A percentile compares a stretch with the other conserved stretches of the same genome.
phyloP scores from a whole-genome alignment of 139 green algal genomes.

The Closterium sp. region DNA sequence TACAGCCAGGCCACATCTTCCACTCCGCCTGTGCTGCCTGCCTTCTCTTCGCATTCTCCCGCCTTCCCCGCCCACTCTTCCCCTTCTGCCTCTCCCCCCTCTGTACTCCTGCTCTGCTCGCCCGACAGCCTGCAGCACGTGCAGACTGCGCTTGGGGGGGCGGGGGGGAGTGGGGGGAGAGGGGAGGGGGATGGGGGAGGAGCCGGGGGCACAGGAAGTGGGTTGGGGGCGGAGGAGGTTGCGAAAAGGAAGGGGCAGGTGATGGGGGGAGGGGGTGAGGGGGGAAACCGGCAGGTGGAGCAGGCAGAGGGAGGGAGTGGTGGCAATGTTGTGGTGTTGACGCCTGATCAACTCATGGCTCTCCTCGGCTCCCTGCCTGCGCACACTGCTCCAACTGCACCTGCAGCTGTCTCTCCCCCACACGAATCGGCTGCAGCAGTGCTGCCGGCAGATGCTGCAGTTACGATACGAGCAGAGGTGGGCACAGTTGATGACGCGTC shows the following conservation, averaged over 20 bases:
- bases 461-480: too few species aligned
- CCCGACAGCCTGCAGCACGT: neutral
- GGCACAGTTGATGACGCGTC: neutral
- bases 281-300: neutral
- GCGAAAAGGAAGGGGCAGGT: neutral
- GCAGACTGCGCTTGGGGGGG: neutral
- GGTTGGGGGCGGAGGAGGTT: neutral
- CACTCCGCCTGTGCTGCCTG: too few species aligned
- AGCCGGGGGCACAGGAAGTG: neutral
- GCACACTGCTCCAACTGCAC: neutral
- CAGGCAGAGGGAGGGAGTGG: neutral
- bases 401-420: neutral
- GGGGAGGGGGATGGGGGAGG: neutral
- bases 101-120: neutral
- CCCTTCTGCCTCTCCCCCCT: neutral
- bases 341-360: neutral
- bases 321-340: neutral
- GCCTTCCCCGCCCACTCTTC: neutral
- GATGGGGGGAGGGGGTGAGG: neutral
- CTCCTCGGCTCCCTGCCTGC: neutral
- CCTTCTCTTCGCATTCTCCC: too few species aligned
- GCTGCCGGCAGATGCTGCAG: too few species aligned
- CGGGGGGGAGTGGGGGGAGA: too few species aligned
- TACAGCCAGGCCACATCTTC: neutral
- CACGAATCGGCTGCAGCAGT: neutral